Conservation (phyloP, 2,329 filamentous ascomycete species). For the Ciborinia camelliae region DNA sequence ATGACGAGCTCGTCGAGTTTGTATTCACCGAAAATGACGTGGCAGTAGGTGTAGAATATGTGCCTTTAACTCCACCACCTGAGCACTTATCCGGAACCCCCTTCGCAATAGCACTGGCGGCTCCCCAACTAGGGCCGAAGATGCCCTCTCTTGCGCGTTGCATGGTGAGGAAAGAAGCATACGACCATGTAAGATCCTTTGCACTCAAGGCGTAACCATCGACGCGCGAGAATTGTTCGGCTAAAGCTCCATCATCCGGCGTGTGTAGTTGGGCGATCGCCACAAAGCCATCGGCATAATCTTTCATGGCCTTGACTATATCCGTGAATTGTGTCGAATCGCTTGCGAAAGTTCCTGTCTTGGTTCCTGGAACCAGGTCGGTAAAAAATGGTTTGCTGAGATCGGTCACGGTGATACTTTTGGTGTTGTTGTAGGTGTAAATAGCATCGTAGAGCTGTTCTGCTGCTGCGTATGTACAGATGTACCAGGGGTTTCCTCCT, state of each 20-base stretch:
- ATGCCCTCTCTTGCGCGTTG: slow-evolving; percentile 51
- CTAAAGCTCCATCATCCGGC: slow-evolving; percentile 55
- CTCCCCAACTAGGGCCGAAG: slow-evolving; percentile 55
- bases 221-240: slow-evolving; percentile 62
- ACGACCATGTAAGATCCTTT: slow-evolving; percentile 67
- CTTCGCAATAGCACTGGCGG: slow-evolving; percentile 40
- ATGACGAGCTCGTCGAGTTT: too few relatives aligned
- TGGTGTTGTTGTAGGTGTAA: slow-evolving; percentile 64
- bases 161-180: slow-evolving; percentile 64
- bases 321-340: slow-evolving; percentile 52
- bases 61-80: neutral
- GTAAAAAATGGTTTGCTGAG: slow-evolving; percentile 69
- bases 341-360: slow-evolving; percentile 60
- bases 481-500: slow-evolving; percentile 70
- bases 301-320: slow-evolving; percentile 54
- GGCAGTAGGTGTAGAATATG: neutral
- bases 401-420: slow-evolving; percentile 59
- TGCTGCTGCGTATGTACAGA: slow-evolving; percentile 59
- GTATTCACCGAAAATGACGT: neutral
- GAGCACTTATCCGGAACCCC: slow-evolving; percentile 4
- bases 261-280: slow-evolving; percentile 49
- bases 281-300: slow-evolving; percentile 59
- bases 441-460: slow-evolving; percentile 55
- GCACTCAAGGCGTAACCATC: slow-evolving; percentile 57
- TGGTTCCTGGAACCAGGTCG: slow-evolving; percentile 55